Percentiles rank a stretch among this genome's conserved stretches.
Conservation (phyloP, 2,329 filamentous ascomycete genomes). For the Venturia pyrina region DNA sequence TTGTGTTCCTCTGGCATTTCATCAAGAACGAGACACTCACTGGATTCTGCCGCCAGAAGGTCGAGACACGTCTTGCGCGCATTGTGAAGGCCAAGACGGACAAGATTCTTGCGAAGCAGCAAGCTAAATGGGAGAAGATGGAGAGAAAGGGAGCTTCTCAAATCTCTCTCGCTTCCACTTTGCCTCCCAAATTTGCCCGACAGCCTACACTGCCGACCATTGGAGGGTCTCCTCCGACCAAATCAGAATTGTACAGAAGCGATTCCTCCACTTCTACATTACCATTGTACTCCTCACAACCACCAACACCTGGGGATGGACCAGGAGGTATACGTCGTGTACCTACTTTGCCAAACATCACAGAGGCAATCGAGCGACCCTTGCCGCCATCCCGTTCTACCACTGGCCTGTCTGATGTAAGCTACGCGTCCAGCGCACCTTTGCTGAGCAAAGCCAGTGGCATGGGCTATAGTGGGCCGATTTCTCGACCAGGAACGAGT, state of each 20-base stretch:
- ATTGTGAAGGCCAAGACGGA: conserved; percentile 84
- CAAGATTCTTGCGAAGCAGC: conserved; percentile 74
- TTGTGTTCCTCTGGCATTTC: conserved; percentile 86
- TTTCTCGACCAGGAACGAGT: conserved; percentile 13
- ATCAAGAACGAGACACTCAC: conserved; percentile 75
- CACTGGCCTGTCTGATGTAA: conserved; percentile 43
- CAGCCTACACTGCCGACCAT: conserved; percentile 61
- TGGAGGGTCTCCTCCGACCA: conserved; percentile 43
- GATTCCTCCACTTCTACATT: conserved; percentile 53
- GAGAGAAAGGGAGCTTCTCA: conserved; percentile 30
- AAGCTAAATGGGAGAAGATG: conserved; percentile 43
- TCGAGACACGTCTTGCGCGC: conserved; percentile 72
- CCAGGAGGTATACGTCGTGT: conserved; percentile 18
- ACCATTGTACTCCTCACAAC: conserved; percentile 52
- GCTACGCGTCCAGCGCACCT: conserved; percentile 54
- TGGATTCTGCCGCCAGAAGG: conserved; percentile 83
- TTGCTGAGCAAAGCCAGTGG: conserved; percentile 49
- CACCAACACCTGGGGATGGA: conserved; percentile 41
- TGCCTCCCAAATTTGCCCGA: conserved; percentile 34
- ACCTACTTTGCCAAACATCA: conserved; percentile 33
- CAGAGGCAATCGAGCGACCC: conserved; percentile 27
- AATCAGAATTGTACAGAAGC: conserved; percentile 43
- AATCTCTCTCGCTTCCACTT: not conserved
- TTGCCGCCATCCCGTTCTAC: conserved; percentile 41
- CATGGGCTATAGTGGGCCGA: conserved; percentile 42